Base-by-base conservation (phyloP, 106 monocot species). In the Alisma plantagoaquatica region DNA sequence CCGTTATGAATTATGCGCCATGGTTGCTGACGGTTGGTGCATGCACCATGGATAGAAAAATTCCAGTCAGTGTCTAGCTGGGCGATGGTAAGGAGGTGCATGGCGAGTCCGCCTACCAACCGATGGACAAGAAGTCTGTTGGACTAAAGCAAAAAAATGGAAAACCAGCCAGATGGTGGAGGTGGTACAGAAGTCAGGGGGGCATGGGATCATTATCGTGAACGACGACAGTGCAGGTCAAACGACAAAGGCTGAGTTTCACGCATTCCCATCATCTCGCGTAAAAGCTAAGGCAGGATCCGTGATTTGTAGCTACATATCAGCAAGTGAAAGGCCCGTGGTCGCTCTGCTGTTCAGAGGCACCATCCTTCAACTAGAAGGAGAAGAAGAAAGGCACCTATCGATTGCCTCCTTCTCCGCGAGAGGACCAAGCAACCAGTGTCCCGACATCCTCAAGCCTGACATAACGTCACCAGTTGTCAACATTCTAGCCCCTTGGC, bases 21-120 rank as follows among this genome's bases (percentile, higher is more conserved):
- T 96, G 96, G 96, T 81, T 96, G 8, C 62, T 96, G 5, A 96
- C 96, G 10, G 96, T 96, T 6, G 96, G 96, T 0, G 96, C 88
- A 0, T 89, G 88, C n/a, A 89, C 81, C 17, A 50, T 89, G 18
- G 81, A 96, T 31, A 54, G 89, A 1, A 77, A 89, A 21, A 89
- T 88, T 45, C 89, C 89, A 0, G 89, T 89, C 11, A 81, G 89
- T 26, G 96, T 73, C 0, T 23, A 66, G 7, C 75, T 88, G 32
- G 88, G 88, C 0, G 72, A 84, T 43, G 80, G 88, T 4, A 57
- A 31, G 11, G 45, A 56, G 2, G 52, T 67, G 32, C 44, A 44
- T 1, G 88, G 94, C 16, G 78, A 81, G 12, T 96, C 94, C 8
- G 75, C 88, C 14, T 96, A 84, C 54, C 54, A 80, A 88, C 72